Conservation (phyloP, 129 eudicot genomes). For the Saposhnikovia divaricata region DNA sequence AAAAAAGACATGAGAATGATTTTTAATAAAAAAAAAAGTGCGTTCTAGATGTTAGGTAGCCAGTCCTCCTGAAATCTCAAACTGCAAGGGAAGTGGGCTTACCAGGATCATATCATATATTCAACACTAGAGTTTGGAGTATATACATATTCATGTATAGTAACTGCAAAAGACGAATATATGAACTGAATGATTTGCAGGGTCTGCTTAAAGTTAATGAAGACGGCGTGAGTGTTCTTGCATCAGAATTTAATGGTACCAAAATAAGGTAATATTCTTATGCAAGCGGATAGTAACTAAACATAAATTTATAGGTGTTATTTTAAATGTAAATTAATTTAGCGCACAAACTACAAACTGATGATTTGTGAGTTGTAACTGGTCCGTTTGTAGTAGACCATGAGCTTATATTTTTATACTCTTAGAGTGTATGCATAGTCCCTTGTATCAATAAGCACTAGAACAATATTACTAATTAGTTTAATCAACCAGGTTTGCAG, state of each 20-base stretch:
- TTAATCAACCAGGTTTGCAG: conserved; percentile 47
- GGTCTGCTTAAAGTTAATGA: conserved; percentile 64
- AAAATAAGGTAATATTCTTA: conserved; percentile 32
- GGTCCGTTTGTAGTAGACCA: background rate
- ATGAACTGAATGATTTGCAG: conserved; percentile 29
- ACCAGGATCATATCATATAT: no score
- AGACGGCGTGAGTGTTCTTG: conserved; percentile 52
- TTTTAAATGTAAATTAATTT: no score
- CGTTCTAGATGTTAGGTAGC: no score
- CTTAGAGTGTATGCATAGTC: background rate
- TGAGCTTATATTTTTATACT: background rate
- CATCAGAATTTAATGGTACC: conserved; percentile 56
- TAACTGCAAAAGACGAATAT: background rate
- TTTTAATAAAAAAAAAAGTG: no score
- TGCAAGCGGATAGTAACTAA: background rate
- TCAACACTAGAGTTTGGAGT: background rate
- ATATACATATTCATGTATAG: background rate
- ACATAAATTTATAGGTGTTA: background rate
- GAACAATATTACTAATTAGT: background rate
- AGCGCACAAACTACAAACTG: background rate
- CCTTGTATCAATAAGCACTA: background rate
- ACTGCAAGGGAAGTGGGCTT: no score
- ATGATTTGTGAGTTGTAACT: background rate
- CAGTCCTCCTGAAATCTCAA: no score
- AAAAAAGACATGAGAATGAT: background rate